phyloP scores from a whole-genome alignment of 257 asterid species.

The Prunella vulgaris region DNA sequence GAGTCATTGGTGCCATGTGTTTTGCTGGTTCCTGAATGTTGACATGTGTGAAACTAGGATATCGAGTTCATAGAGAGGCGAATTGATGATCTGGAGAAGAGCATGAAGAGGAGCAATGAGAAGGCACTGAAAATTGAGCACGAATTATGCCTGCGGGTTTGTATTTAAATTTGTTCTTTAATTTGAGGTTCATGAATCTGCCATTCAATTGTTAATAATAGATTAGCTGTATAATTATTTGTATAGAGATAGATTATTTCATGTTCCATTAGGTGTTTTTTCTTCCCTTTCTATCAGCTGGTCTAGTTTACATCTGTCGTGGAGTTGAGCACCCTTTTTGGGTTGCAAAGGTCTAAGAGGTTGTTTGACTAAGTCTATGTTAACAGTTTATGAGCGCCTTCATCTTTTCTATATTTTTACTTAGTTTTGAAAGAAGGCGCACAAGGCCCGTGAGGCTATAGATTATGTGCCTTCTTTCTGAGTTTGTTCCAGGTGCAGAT shows the following conservation, averaged over 20 bases:
- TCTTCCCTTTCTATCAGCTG: background rate
- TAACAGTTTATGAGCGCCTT: background rate
- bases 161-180: slow-evolving; percentile 15
- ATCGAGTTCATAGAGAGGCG: slow-evolving; percentile 81
- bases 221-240: background rate
- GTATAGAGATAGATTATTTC: background rate
- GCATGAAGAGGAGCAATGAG: slow-evolving; percentile 99
- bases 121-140: slow-evolving; percentile 91
- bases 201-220: background rate
- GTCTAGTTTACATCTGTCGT: background rate
- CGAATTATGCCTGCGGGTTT: slow-evolving; percentile 76
- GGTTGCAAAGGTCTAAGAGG: background rate
- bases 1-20: background rate
- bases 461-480: too few relatives aligned
- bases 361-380: background rate
- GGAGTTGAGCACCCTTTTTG: background rate
- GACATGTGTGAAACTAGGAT: slow-evolving; percentile 47
- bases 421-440: too few relatives aligned
- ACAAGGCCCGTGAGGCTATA: too few relatives aligned
- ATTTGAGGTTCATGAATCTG: background rate
- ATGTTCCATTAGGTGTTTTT: background rate
- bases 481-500: too few relatives aligned
- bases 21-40: slow-evolving; percentile 20
- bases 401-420: background rate
- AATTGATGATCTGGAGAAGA: slow-evolving; percentile 93